phyloP scores from a whole-genome alignment of 2,329 filamentous ascomycete genomes.

The Myotisia sp. region DNA sequence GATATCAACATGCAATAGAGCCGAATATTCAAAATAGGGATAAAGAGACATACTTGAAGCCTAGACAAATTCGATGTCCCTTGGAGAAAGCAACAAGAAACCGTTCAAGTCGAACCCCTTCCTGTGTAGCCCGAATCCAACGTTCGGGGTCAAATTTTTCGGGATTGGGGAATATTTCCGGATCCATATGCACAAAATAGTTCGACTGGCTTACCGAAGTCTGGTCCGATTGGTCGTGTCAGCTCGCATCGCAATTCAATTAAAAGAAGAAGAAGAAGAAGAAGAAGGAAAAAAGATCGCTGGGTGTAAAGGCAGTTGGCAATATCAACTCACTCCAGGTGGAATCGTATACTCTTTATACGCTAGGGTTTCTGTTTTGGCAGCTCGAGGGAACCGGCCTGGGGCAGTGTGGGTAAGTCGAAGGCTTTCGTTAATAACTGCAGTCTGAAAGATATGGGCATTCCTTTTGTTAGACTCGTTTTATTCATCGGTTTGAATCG shows the following conservation, averaged over 20 bases:
- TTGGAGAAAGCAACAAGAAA: constrained; percentile 17
- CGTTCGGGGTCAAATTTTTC: constrained; percentile 15
- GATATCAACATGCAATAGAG: background rate
- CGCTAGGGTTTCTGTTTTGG: constrained; percentile 2
- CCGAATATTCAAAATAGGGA: background rate
- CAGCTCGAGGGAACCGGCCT: constrained; percentile 6
- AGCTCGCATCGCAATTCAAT: too few species aligned
- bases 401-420: constrained; percentile 7
- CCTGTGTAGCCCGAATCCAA: constrained; percentile 13
- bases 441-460: constrained; percentile 7
- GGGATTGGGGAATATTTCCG: constrained; percentile 14
- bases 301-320: too few species aligned
- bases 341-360: constrained; percentile 3
- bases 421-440: constrained; percentile 7
- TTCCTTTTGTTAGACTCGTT: too few species aligned
- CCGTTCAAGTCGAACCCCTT: constrained; percentile 11
- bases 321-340: constrained; percentile 1
- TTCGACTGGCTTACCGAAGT: constrained; percentile 16
- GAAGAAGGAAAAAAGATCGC: too few species aligned
- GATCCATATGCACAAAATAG: constrained; percentile 14
- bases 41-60: constrained; percentile 13
- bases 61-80: constrained; percentile 14
- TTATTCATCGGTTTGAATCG: too few species aligned
- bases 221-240: too few species aligned
- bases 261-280: too few species aligned